Evolutionary conservation across 345 rosid genomes (phyloP), one percentile per base, ranked within the genome.

Genomic region (Aquilaria malaccensis): DNA sequence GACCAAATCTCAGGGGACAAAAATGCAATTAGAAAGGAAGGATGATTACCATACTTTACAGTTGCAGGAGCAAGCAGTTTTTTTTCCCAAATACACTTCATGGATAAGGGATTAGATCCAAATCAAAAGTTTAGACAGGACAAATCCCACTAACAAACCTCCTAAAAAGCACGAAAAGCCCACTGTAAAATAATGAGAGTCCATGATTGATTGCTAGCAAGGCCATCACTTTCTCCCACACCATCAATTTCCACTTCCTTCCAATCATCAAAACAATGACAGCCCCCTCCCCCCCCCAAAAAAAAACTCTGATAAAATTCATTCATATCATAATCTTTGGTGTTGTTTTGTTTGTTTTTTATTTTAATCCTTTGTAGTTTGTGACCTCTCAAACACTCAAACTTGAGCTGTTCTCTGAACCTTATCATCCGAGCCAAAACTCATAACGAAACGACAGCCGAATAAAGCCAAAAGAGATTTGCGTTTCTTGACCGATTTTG

Each of bases 381-480:
- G 33, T 32, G 14, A 55, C 55, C 22, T 10, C 30, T 45, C n/a
- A 14, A 37, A 4, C 7, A 37, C 7, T 9, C 43, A 37, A 37
- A 37, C 43, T 9, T 37, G 43, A 37, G 43, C 43, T 37, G 43
- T 14, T 55, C 47, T 56, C 29, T 11, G 32, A 31, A 9, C 43
- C 33, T 56, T 14, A 56, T 59, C 49, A 62, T 30, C 43, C 43
- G 7, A 37, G 7, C 7, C 0, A 4, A 61, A 50, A 29, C 52
- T 60, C 60, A 50, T 30, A 29, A 0, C 64, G 72, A 75, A 10
- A 48, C 67, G 81, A 78, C 78, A 70, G 70, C 63, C 64, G 59
- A 47, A 74, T 72, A 65, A 37, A 30, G 70, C 81, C 81, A 73
- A 76, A 52, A 54, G 61, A 33, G 70, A 65, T 67, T 69, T 77